Base-by-base conservation (phyloP, 2,329 filamentous ascomycete species). In the Zasmidium cellare region DNA sequence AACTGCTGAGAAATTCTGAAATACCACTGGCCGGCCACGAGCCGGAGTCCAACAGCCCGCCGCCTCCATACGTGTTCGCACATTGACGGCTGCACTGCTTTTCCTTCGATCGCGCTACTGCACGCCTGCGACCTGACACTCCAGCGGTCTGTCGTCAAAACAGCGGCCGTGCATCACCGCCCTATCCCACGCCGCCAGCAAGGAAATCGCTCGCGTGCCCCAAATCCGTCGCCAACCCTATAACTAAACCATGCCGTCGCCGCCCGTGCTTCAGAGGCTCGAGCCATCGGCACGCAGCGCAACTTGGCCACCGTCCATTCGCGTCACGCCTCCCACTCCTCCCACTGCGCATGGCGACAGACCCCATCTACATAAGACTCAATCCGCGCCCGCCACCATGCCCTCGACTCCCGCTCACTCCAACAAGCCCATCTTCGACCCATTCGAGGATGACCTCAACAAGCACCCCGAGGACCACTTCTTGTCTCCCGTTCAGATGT, bases 401-500 rank as follows among this genome's bases (percentile, higher is more conserved):
- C 46, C 56, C 31, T 44, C 50, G 31, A 20, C 46, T 46, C 44
- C 58, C 31, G 50, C 35, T 38, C 31, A 38, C 51, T 48, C 58
- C 51, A 58, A 54, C 22, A 59, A 58, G 55, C 54, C 63, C 28
- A 9, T 52, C 44, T 25, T 46, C 51, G 60, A 63, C 53, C 55
- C 57, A 23, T 66, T 66, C 57, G 65, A 69, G 56, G 64, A 67
- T 58, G 68, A 71, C 49, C 59, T 71, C 48, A 61, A 71, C 53
- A 57, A 68, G 23, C 62, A 70, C 57, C 70, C 70, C 2, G 66
- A 69, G 20, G 59, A 67, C 23, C 65, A 71, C 60, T 71, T 71
- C 59, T 58, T 72, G 9, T 69, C 69, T 31, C 67, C 68, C 16
- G 58, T 65, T 31, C 55, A 62, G 45, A 65, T 66, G 62, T 66